Percentiles rank a stretch among this genome's conserved stretches.
phyloP scores from a whole-genome alignment of 306 rosid genomes.

The Vigna nakashimae region DNA sequence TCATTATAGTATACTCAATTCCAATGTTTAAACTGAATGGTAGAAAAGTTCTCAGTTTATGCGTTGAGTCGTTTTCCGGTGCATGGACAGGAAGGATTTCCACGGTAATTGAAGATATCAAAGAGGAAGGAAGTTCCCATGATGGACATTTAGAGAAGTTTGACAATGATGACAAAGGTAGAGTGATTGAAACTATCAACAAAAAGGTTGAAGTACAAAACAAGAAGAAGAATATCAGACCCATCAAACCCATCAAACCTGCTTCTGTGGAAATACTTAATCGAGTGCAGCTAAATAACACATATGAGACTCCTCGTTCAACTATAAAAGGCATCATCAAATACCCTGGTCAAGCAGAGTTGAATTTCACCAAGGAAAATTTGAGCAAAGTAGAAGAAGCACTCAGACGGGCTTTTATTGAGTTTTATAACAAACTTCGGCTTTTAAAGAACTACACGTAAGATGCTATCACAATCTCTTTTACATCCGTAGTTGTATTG shows the following conservation, averaged over 20 bases:
- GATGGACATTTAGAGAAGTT: slow-evolving; percentile 43
- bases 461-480: background rate
- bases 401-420: slow-evolving; percentile 61
- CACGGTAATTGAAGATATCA: slow-evolving; percentile 55
- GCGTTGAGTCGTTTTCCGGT: background rate
- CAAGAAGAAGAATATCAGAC: slow-evolving; percentile 10
- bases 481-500: background rate
- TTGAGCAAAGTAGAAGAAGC: slow-evolving; percentile 59
- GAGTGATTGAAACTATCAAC: slow-evolving; percentile 8
- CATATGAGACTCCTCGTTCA: slow-evolving; percentile 66
- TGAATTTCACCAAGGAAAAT: slow-evolving; percentile 58
- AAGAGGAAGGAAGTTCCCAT: slow-evolving; percentile 50
- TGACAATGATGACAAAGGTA: slow-evolving; percentile 15
- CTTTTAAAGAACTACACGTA: slow-evolving; percentile 72
- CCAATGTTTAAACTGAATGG: no score
- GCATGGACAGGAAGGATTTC: slow-evolving; percentile 51
- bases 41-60: background rate
- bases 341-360: slow-evolving; percentile 51
- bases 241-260: slow-evolving; percentile 48
- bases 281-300: slow-evolving; percentile 58
- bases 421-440: slow-evolving; percentile 70
- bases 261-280: slow-evolving; percentile 62
- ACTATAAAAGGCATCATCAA: slow-evolving; percentile 62
- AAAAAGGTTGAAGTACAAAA: slow-evolving; percentile 36
- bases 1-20: no score